Conservation (phyloP, 2,329 filamentous ascomycete species). For the Ceratocystis alfenasii region DNA sequence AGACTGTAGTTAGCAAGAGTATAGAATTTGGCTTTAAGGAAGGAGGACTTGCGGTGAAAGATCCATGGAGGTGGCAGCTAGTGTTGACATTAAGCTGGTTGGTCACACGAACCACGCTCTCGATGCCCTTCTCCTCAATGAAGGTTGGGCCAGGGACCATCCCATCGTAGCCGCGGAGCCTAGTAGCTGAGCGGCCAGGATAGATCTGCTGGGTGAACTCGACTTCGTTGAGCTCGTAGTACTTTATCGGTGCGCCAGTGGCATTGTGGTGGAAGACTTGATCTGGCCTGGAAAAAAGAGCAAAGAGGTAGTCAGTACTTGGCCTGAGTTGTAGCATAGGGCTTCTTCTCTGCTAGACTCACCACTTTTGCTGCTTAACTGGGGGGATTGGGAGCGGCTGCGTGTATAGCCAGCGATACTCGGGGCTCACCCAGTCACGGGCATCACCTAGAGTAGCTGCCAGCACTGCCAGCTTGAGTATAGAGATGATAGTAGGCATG, state of each 20-base stretch:
- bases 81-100: conserved; percentile 37
- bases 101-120: conserved; percentile 42
- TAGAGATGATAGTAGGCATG: conserved; percentile 15
- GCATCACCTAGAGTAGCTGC: conserved; percentile 13
- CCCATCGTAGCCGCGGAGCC: conserved; percentile 41
- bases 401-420: conserved; percentile 21
- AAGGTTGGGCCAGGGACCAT: conserved; percentile 44
- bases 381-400: conserved; percentile 36
- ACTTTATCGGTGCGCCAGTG: conserved; percentile 30
- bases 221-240: conserved; percentile 30
- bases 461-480: conserved; percentile 14
- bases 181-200: conserved; percentile 28
- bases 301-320: no score
- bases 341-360: conserved; percentile 1
- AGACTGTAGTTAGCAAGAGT: neutral
- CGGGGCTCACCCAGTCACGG: conserved; percentile 23
- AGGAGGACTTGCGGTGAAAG: conserved; percentile 30
- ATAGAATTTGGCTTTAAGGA: neutral
- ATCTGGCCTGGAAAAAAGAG: conserved; percentile 4
- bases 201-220: conserved; percentile 31
- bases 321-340: no score
- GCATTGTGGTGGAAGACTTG: conserved; percentile 30
- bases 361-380: conserved; percentile 33
- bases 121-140: conserved; percentile 36
- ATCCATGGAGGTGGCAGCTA: conserved; percentile 45